These are phyloP conservation scores for Lachancea lanzarotensis DNA, from an alignment of 805 yeast genomes.

Conservation along the genomic window DNA sequence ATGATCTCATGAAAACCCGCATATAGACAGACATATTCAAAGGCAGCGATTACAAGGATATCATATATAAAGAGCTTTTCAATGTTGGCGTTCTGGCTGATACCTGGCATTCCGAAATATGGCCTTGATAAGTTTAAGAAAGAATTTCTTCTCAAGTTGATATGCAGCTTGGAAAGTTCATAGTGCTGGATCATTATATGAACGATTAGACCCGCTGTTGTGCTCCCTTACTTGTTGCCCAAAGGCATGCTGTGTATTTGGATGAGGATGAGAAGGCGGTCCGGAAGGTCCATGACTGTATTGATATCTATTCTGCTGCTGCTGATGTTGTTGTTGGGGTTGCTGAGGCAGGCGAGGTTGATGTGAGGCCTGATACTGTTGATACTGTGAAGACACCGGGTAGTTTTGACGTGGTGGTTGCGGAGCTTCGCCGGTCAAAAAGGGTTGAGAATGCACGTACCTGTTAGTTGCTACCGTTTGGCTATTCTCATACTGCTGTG, in stretches of 20 bases:
- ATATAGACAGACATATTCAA: neutral
- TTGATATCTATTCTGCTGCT: neutral
- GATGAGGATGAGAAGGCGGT: neutral
- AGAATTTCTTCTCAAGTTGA: neutral
- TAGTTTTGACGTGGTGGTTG: neutral
- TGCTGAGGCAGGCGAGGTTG: neutral
- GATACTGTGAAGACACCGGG: neutral
- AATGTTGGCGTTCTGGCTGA: no score
- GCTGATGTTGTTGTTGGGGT: conserved; percentile 8
- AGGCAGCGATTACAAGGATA: neutral
- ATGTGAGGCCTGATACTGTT: neutral
- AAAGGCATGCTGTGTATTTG: neutral
- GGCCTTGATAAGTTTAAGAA: neutral
- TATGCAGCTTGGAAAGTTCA: neutral
- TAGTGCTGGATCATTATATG: no score
- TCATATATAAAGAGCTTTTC: no score
- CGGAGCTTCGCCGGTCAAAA: neutral
- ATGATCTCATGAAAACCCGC: neutral
- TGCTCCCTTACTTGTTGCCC: neutral
- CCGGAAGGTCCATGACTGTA: neutral
- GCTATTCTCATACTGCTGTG: neutral
- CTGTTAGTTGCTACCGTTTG: neutral
- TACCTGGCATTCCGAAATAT: no score
- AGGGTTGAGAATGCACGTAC: conserved; percentile 5
- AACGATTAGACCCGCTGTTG: no score